A percentile compares a stretch with the other conserved stretches of the same genome.
These are phyloP conservation scores for Cladorrhinum sp. DNA, from an alignment of 2,329 filamentous ascomycete genomes.

Conservation along the genomic window DNA sequence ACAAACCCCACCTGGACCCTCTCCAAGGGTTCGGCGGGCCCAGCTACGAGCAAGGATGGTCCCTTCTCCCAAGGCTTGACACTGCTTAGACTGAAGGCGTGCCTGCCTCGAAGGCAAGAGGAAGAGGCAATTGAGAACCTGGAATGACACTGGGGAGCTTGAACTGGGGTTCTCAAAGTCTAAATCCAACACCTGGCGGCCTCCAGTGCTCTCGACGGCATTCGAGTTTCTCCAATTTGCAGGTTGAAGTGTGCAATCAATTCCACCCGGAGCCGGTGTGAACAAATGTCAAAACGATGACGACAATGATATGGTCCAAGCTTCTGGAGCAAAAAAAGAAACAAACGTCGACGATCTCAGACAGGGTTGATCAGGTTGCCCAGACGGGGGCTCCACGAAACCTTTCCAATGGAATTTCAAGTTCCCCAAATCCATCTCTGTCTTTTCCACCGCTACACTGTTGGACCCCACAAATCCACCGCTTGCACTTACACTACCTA, in stretches of 20 bases:
- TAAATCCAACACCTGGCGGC: neutral
- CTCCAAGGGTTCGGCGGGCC: neutral
- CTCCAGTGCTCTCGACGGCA: neutral
- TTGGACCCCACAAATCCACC: neutral
- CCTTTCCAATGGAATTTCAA: neutral
- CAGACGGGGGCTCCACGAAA: neutral
- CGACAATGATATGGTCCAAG: conserved; percentile 10
- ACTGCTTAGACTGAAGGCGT: neutral
- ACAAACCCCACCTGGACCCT: neutral
- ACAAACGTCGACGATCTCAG: neutral
- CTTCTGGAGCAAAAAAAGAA: conserved; percentile 2
- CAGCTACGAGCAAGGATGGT: neutral
- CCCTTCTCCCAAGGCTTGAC: neutral
- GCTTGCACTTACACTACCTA: neutral
- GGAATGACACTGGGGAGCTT: neutral
- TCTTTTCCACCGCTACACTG: neutral
- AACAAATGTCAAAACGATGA: neutral
- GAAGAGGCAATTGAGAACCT: neutral
- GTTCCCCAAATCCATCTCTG: neutral
- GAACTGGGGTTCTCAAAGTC: neutral
- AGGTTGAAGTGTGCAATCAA: neutral
- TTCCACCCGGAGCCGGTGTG: neutral
- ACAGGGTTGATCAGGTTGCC: neutral
- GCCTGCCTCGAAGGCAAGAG: neutral
- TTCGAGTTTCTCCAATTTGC: neutral